A percentile compares a stretch with the other conserved stretches of the same genome.
Conservation (phyloP, 495 filamentous ascomycete genomes). For the Cercophora sp. region DNA sequence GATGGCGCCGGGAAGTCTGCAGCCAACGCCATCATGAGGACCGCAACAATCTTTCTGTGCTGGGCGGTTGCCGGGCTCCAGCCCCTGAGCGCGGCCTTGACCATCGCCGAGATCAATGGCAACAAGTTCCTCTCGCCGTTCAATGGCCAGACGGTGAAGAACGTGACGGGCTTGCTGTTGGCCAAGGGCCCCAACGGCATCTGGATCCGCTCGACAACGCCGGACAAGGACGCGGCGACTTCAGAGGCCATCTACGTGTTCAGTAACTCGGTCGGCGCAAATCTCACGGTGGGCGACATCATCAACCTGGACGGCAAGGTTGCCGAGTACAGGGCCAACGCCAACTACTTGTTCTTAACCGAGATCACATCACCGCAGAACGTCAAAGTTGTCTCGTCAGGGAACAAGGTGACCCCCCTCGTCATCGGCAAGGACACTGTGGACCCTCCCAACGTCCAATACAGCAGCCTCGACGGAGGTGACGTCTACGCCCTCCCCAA, state of each 20-base stretch:
- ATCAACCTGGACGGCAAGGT: slow-evolving; percentile 53
- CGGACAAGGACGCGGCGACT: slow-evolving; percentile 42
- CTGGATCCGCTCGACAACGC: slow-evolving; percentile 51
- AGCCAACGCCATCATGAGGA: slow-evolving; percentile 15
- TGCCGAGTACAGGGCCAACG: slow-evolving; percentile 49
- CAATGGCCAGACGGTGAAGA: slow-evolving; percentile 44
- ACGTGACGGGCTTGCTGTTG: slow-evolving; percentile 56
- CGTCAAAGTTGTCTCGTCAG: slow-evolving; percentile 40
- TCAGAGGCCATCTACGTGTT: slow-evolving; percentile 56
- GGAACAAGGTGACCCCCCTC: slow-evolving; percentile 41
- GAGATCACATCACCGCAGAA: slow-evolving; percentile 50
- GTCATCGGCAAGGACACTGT: slow-evolving; percentile 49
- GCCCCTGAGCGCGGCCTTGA: slow-evolving; percentile 37
- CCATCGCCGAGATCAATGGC: slow-evolving; percentile 60
- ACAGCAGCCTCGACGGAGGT: slow-evolving; percentile 48
- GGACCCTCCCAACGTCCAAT: slow-evolving; percentile 50
- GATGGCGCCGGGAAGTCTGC: neutral
- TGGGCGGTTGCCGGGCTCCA: slow-evolving; percentile 21
- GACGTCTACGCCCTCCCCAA: slow-evolving; percentile 54
- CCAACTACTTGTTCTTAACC: slow-evolving; percentile 52
- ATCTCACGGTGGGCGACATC: slow-evolving; percentile 51
- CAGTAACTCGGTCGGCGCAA: slow-evolving; percentile 32
- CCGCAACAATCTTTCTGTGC: slow-evolving; percentile 11
- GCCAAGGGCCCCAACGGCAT: slow-evolving; percentile 55
- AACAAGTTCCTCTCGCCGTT: slow-evolving; percentile 55